Conservation (phyloP, 176 grass and related monocot species). For the Tillandsia fasciculata region DNA sequence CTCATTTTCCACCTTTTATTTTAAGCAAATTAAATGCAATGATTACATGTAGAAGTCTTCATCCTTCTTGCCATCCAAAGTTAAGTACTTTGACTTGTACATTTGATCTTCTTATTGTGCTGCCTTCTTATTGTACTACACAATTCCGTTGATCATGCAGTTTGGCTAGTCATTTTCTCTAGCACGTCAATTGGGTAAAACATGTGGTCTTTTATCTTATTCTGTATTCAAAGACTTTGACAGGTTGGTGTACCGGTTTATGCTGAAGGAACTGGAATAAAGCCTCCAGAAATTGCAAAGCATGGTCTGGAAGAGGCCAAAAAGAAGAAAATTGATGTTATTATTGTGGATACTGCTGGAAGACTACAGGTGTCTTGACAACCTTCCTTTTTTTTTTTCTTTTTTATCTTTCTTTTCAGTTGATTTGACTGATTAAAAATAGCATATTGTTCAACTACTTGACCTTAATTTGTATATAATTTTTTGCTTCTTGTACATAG, state of each 20-base stretch:
- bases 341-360: constrained; percentile 94
- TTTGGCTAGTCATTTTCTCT: neutral
- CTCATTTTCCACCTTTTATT: no score
- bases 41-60: no score
- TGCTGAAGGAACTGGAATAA: constrained; percentile 61
- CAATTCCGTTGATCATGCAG: neutral
- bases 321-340: constrained; percentile 60
- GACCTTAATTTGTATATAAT: no score
- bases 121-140: neutral
- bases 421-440: neutral
- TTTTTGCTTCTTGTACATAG: neutral
- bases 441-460: constrained; percentile 8
- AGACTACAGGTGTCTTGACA: constrained; percentile 57
- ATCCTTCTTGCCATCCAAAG: neutral
- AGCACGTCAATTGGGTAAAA: neutral
- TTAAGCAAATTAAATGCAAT: no score
- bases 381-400: constrained; percentile 15
- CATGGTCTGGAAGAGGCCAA: constrained; percentile 83
- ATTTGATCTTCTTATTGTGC: neutral
- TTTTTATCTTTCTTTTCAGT: constrained; percentile 10
- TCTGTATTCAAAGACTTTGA: constrained; percentile 13
- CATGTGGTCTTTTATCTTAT: neutral
- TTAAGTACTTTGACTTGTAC: neutral
- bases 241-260: constrained; percentile 84
- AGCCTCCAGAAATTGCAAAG: constrained; percentile 76